Conservation (phyloP, 2,329 filamentous ascomycete species). For the Aspergillus calidoustus region DNA sequence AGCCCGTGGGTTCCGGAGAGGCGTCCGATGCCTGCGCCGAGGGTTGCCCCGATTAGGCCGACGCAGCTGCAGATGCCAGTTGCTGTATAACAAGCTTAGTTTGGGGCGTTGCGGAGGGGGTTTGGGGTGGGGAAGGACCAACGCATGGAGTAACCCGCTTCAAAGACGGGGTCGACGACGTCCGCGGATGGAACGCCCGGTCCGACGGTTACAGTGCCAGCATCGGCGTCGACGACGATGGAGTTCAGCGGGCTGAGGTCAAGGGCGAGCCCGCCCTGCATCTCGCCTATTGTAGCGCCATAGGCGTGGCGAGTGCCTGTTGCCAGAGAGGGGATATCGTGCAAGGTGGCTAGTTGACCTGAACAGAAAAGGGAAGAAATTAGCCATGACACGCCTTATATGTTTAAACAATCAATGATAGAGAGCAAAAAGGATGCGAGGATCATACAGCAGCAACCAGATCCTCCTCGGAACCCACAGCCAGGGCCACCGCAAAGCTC, state of each 20-base stretch:
- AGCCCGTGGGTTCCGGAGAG: neutral
- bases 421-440: no score
- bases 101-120: neutral
- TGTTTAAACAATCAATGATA: no score
- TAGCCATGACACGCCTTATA: no score
- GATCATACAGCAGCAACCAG: neutral
- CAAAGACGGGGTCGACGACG: slow-evolving; percentile 2
- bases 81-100: neutral
- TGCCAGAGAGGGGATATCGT: slow-evolving; percentile 11
- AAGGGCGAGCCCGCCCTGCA: slow-evolving; percentile 4
- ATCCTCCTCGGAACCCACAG: neutral
- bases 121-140: neutral
- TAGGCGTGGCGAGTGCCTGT: slow-evolving; percentile 5
- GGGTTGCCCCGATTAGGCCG: neutral
- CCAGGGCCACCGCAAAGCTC: neutral
- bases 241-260: slow-evolving; percentile 3
- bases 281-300: neutral
- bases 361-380: no score
- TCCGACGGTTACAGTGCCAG: neutral
- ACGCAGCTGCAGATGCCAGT: neutral
- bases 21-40: neutral
- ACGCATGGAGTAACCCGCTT: slow-evolving; percentile 7
- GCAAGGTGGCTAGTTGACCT: neutral
- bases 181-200: neutral
- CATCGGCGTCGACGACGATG: neutral